Conservation (phyloP, 176 grass and related monocot genomes). For the Juncus inflexus region DNA sequence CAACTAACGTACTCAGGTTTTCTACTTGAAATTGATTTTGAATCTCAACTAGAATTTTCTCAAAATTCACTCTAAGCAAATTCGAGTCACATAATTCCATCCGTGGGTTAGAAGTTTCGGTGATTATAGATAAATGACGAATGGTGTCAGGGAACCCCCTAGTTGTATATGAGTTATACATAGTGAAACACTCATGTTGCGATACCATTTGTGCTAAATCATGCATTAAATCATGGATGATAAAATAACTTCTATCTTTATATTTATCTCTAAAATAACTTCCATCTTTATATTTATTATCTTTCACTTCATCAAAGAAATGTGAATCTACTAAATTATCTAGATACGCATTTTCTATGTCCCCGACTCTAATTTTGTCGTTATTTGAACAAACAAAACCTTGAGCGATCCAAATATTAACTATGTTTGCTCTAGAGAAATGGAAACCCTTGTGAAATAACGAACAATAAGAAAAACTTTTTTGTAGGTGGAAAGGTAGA, state of each 20-base stretch:
- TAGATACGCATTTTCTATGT: constrained; percentile 21
- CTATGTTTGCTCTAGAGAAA: constrained; percentile 1
- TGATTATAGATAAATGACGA: constrained; percentile 26
- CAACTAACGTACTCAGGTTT: constrained; percentile 20
- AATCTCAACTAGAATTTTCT: background rate
- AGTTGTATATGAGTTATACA: background rate
- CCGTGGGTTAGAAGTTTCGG: background rate
- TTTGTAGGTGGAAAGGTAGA: constrained; percentile 10
- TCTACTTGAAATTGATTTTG: background rate
- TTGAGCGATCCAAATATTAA: constrained; percentile 48
- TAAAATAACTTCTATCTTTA: background rate
- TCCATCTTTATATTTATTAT: background rate
- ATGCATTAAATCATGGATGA: constrained; percentile 25
- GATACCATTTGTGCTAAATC: constrained; percentile 38
- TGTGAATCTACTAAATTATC: constrained; percentile 9
- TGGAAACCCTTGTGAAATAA: constrained; percentile 9
- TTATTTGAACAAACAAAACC: constrained; percentile 19
- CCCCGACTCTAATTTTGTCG: constrained; percentile 7
- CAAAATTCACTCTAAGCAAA: background rate
- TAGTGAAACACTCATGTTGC: constrained; percentile 16
- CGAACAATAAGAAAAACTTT: constrained; percentile 28
- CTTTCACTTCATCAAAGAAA: constrained; percentile 4
- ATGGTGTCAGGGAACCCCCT: background rate
- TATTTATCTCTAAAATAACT: background rate
- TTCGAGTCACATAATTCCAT: background rate